These are phyloP conservation scores for Penicillium ochrochloron DNA, from an alignment of 495 filamentous ascomycete species.

Conservation along the genomic window DNA sequence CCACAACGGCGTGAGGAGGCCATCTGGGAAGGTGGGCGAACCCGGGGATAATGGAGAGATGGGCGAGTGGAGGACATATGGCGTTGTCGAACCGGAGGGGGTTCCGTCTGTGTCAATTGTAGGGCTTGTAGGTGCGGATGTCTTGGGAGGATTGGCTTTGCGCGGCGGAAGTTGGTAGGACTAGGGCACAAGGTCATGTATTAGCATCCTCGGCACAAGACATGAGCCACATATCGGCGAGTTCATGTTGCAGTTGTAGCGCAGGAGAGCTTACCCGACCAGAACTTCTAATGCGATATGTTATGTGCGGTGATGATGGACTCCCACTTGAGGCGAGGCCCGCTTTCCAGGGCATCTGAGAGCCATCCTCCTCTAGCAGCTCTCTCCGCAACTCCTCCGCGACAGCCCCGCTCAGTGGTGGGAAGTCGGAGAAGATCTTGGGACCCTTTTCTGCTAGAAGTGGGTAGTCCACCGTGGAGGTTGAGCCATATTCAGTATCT, in stretches of 20 bases:
- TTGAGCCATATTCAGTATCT: conserved; percentile 28
- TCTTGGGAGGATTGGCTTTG: conserved; percentile 63
- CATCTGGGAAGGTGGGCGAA: conserved; percentile 84
- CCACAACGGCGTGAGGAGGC: conserved; percentile 80
- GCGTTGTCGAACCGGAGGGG: conserved; percentile 43
- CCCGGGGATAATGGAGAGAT: conserved; percentile 83
- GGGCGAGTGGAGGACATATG: conserved; percentile 75
- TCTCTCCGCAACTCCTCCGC: conserved; percentile 69
- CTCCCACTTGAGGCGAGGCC: conserved; percentile 42
- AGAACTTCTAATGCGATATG: conserved; percentile 68
- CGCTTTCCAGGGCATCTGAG: conserved; percentile 62
- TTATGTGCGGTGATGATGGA: conserved; percentile 25
- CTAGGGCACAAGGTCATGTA: conserved; percentile 35
- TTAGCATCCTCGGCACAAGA: conserved; percentile 25
- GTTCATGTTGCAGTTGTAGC: not conserved
- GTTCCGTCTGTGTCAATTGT: conserved; percentile 50
- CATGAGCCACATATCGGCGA: not conserved
- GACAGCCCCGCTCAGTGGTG: conserved; percentile 64
- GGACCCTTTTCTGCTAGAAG: conserved; percentile 62
- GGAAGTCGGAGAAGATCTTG: conserved; percentile 68
- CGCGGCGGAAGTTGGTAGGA: conserved; percentile 63
- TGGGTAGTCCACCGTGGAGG: conserved; percentile 40
- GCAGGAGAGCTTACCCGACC: conserved; percentile 68
- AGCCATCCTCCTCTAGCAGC: conserved; percentile 68
- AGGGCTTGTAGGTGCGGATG: conserved; percentile 53